Conservation (phyloP, 345 rosid genomes). For the Eucalyptus decipiens region DNA sequence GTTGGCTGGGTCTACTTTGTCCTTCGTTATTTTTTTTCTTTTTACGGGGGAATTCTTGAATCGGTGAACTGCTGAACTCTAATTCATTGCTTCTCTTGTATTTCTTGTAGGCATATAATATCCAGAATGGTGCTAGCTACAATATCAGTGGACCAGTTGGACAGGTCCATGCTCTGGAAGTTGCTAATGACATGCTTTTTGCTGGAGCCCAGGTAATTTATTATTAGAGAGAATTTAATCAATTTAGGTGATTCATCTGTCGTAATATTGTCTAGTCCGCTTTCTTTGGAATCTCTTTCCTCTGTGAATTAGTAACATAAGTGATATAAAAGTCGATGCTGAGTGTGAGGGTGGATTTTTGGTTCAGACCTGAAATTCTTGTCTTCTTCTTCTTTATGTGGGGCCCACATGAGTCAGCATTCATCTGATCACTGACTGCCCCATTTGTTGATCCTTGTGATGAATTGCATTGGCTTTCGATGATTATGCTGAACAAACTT, state of each 20-base stretch:
- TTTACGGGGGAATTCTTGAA: neutral
- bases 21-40: neutral
- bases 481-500: neutral
- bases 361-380: neutral
- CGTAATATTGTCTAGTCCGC: neutral
- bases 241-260: neutral
- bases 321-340: neutral
- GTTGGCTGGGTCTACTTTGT: no score
- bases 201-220: slow-evolving; percentile 53
- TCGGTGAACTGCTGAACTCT: neutral
- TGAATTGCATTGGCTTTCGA: neutral
- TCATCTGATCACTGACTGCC: neutral
- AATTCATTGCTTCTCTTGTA: neutral
- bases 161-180: slow-evolving; percentile 27
- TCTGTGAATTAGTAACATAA: neutral
- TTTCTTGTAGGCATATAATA: slow-evolving; percentile 38
- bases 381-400: neutral
- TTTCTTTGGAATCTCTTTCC: neutral
- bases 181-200: slow-evolving; percentile 26
- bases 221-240: neutral
- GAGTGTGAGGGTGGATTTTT: neutral
- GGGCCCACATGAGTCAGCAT: neutral
- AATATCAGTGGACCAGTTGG: slow-evolving; percentile 31
- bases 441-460: neutral
- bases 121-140: slow-evolving; percentile 13